Percentiles rank a stretch among this genome's conserved stretches.
Evolutionary conservation across 1,139 yeast species (phyloP).

Genomic region (Pichia terricola): DNA sequence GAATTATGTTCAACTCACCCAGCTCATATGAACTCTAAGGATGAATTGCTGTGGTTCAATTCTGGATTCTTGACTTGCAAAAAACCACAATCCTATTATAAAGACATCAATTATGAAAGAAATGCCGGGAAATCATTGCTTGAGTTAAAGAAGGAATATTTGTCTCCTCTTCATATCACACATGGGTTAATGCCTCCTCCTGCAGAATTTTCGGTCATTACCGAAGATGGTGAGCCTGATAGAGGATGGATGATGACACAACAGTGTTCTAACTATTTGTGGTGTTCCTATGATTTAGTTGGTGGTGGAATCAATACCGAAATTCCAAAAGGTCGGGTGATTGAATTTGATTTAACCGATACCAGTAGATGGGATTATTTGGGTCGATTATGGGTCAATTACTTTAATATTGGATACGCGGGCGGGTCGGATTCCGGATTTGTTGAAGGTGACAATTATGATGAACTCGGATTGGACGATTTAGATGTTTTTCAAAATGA

Average conservation of each 20-base stretch:
- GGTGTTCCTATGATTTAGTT: constrained; percentile 50
- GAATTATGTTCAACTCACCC: constrained; percentile 64
- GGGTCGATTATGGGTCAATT: constrained; percentile 26
- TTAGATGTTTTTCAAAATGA: constrained; percentile 9
- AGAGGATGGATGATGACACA: constrained; percentile 51
- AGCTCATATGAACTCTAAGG: constrained; percentile 48
- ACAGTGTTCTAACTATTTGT: constrained; percentile 44
- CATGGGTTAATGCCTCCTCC: constrained; percentile 54
- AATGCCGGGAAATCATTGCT: constrained; percentile 18
- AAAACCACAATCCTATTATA: constrained; percentile 30
- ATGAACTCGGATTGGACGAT: constrained; percentile 21
- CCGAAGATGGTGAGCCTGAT: constrained; percentile 34
- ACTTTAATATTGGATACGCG: constrained; percentile 17
- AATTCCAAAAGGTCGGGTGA: constrained; percentile 22
- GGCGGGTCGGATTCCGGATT: constrained; percentile 20
- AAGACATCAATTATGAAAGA: constrained; percentile 26
- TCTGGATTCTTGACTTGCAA: constrained; percentile 60
- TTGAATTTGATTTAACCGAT: constrained; percentile 15
- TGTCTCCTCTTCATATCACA: constrained; percentile 37
- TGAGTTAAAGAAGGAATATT: constrained; percentile 30
- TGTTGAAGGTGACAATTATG: constrained; percentile 23
- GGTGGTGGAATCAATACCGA: constrained; percentile 26
- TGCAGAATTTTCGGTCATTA: constrained; percentile 27
- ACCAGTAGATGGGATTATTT: constrained; percentile 20
- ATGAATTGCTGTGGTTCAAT: constrained; percentile 49